Percentiles rank a stretch among this genome's conserved stretches.
phyloP scores from a whole-genome alignment of 768 basidiomycete species.

The Boletus pseudopeckii region DNA sequence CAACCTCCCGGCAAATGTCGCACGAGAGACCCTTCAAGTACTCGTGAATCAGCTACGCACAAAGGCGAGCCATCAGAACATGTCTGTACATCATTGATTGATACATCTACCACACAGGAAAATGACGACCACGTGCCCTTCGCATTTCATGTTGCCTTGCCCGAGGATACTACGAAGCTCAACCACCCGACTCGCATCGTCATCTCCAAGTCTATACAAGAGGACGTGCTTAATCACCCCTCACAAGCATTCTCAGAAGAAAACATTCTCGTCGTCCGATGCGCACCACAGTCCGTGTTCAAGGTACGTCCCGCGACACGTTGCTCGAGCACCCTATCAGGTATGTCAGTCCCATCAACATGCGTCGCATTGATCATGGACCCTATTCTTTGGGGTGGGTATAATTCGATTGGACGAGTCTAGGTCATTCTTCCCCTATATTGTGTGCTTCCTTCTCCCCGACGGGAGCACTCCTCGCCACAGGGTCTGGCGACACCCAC shows the following conservation, averaged over 20 bases:
- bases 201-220: conserved; percentile 79
- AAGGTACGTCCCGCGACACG: conserved; percentile 89
- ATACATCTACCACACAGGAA: conserved; percentile 14
- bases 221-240: conserved; percentile 73
- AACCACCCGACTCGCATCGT: conserved; percentile 70
- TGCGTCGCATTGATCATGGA: conserved; percentile 3
- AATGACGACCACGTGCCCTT: conserved; percentile 92
- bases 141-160: conserved; percentile 79
- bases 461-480: conserved; percentile 86
- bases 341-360: conserved; percentile 37
- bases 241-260: conserved; percentile 76
- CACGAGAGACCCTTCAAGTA: conserved; percentile 77
- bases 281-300: conserved; percentile 95
- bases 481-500: conserved; percentile 92
- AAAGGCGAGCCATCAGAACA: conserved; percentile 46
- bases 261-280: conserved; percentile 83
- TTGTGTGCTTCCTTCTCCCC: conserved; percentile 95
- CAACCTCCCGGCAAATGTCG: conserved; percentile 83
- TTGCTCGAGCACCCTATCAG: conserved; percentile 89
- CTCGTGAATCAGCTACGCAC: conserved; percentile 85
- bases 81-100: conserved; percentile 9
- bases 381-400: conserved; percentile 1
- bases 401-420: conserved; percentile 1
- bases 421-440: conserved; percentile 90
- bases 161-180: conserved; percentile 49